phyloP scores from a whole-genome alignment of 176 grass and related monocot species.

The Hordeum marinum region DNA sequence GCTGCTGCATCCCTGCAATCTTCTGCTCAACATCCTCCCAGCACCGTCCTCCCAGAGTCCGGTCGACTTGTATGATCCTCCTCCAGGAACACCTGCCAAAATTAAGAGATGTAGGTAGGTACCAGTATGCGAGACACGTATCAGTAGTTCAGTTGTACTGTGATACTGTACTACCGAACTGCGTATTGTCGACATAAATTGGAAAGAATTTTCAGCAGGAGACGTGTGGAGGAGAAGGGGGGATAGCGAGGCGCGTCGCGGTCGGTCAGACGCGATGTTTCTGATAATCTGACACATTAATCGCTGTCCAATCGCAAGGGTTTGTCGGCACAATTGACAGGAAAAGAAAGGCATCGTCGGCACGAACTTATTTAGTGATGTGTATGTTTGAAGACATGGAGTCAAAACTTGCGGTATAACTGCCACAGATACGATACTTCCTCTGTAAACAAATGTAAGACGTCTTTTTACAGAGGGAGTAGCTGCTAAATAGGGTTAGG shows the following conservation, averaged over 20 bases:
- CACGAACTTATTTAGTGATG: conserved; percentile 5
- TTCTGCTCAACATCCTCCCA: conserved; percentile 56
- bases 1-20: conserved; percentile 30
- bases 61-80: neutral
- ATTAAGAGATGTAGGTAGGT: neutral
- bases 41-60: neutral
- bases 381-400: neutral
- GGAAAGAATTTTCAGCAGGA: neutral
- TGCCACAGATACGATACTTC: too few species aligned
- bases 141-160: neutral
- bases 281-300: neutral
- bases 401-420: neutral
- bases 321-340: neutral
- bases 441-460: too few species aligned
- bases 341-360: neutral
- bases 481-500: neutral
- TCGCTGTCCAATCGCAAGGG: neutral
- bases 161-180: neutral
- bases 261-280: neutral
- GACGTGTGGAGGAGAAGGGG: conserved; percentile 17
- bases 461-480: too few species aligned
- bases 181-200: neutral
- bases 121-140: too few species aligned
- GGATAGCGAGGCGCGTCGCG: conserved; percentile 13
- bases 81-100: neutral